These are phyloP conservation scores for Cladosporium sp. DNA, from an alignment of 2,329 filamentous ascomycete genomes.

Conservation along the genomic window DNA sequence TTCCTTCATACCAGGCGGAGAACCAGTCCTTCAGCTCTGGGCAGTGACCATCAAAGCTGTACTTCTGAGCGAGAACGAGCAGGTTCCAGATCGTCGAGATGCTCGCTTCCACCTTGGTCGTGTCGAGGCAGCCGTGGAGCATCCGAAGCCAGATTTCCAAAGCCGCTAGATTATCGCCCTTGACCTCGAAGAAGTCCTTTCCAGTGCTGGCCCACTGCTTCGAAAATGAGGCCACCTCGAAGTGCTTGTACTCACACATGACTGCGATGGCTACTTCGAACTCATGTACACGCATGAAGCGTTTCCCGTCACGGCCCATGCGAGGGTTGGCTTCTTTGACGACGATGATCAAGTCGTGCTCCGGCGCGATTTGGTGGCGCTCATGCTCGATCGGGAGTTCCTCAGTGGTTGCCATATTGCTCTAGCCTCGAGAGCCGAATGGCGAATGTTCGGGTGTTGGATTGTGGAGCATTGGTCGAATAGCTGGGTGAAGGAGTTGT, in stretches of 20 bases:
- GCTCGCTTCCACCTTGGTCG: neutral
- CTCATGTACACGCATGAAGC: neutral
- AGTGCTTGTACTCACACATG: neutral
- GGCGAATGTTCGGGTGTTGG: neutral
- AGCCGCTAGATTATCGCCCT: neutral
- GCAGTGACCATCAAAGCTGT: conserved; percentile 16
- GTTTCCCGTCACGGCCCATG: neutral
- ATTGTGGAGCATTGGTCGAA: neutral
- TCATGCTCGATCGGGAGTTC: no score
- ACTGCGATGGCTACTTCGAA: neutral
- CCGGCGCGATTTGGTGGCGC: neutral
- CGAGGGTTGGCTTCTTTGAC: neutral
- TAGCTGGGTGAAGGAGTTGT: neutral
- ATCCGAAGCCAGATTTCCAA: conserved; percentile 22
- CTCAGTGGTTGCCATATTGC: neutral
- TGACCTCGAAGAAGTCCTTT: neutral
- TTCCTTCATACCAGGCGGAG: conserved; percentile 17
- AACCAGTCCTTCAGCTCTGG: conserved; percentile 22
- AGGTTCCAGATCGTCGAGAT: conserved; percentile 24
- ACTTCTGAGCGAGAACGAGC: conserved; percentile 22
- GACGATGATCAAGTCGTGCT: neutral
- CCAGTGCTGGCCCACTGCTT: neutral
- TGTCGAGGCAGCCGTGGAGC: conserved; percentile 16
- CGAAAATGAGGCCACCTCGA: neutral
- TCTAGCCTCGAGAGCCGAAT: neutral